Evolutionary conservation across 176 grass and related monocot genomes (phyloP), one percentile per base, ranked within the genome.

Genomic region (Thinopyrum elongatum): DNA sequence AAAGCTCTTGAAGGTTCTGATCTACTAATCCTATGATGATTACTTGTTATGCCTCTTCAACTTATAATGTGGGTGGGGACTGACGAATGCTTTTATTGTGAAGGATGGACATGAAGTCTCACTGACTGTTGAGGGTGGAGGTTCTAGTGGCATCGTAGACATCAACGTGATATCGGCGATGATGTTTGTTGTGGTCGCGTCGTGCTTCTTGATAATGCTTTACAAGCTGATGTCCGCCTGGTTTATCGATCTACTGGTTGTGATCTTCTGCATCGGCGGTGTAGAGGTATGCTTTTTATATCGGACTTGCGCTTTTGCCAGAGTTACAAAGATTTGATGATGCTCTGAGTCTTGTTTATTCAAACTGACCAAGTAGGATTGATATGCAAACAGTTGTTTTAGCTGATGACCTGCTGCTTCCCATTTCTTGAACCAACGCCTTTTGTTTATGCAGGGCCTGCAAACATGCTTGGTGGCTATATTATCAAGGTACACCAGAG

Each of bases 391-490:
- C 55, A 62, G 12, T n/a, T 70, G 15, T 30, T 89, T 80, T 58
- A 78, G 75, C 25, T 78, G 64, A 69, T 84, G 63, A 26, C 8
- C 72, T 74, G n/a, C 29, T 31, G 1, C 22, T 22, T 62, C 34
- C 61, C 44, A 69, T 19, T 78, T 70, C 30, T 65, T 82, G 28
- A 86, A 64, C 55, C 81, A 53, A 38, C 85, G 58, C 62, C 7
- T 38, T 69, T 53, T 81, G 39, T 73, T 86, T 38, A 70, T 95
- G 51, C 93, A 98, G 96, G 96, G 96, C 74, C 85, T 98, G 77
- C 96, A 98, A 95, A 98, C 96, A 83, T 98, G 96, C 73, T 86
- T 98, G 84, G 96, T 94, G 70, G 96, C 90, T 81, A 76, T 98
- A 36, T 94, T 98, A 91, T 95, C 91, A 95, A 83, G 93, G 91